Conservation (phyloP, 768 basidiomycete species). For the Suillus plorans region DNA sequence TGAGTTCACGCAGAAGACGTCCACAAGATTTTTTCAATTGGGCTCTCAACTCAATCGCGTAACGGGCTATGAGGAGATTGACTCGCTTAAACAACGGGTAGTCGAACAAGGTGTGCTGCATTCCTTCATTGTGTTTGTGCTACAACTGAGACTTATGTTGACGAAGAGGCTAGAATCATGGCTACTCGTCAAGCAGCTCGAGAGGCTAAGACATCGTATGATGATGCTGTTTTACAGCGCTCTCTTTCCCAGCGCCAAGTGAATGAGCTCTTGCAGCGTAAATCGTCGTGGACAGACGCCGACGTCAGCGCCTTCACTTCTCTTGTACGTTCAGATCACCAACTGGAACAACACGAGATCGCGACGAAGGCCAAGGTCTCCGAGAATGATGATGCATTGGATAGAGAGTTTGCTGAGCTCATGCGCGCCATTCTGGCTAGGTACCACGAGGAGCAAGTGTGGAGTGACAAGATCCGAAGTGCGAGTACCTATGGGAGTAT, state of each 20-base stretch:
- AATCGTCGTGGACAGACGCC: slow-evolving; percentile 86
- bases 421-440: slow-evolving; percentile 87
- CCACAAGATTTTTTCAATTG: slow-evolving; percentile 65
- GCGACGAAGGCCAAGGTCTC: slow-evolving; percentile 66
- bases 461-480: slow-evolving; percentile 98
- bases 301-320: slow-evolving; percentile 88
- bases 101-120: slow-evolving; percentile 71
- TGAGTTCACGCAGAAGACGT: slow-evolving; percentile 54
- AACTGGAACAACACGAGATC: slow-evolving; percentile 76
- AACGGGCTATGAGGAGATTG: slow-evolving; percentile 92
- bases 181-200: slow-evolving; percentile 65
- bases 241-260: slow-evolving; percentile 92
- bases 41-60: slow-evolving; percentile 81
- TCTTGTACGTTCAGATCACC: slow-evolving; percentile 88
- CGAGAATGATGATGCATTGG: slow-evolving; percentile 75
- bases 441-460: slow-evolving; percentile 98
- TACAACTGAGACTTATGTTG: slow-evolving; percentile 14
- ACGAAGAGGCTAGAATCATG: slow-evolving; percentile 71
- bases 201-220: slow-evolving; percentile 73
- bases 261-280: slow-evolving; percentile 92
- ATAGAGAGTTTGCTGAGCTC: slow-evolving; percentile 82
- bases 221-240: slow-evolving; percentile 74
- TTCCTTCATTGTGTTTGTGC: background rate
- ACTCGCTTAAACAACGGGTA: slow-evolving; percentile 74
- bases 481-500: slow-evolving; percentile 92